Base-by-base conservation (phyloP, 257 asterid genomes). In the Solanum piurae region DNA sequence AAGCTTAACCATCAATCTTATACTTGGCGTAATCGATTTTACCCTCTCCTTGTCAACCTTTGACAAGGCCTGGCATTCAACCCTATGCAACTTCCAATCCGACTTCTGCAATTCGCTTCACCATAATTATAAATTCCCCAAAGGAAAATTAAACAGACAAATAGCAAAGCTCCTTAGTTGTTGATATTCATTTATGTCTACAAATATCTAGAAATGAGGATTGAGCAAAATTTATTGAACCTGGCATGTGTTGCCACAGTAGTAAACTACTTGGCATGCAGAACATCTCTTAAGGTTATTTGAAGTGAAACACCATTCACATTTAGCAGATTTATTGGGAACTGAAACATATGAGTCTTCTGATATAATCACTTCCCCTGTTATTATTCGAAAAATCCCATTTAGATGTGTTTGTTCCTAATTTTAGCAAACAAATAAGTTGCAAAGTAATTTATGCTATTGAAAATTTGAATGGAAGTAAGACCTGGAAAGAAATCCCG, bases 191-290 rank as follows among this genome's bases (percentile, higher is more conserved):
- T 71, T 69, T 71, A 71, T 71, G n/a, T 29, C 10, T 13, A 13
- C 23, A 29, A 31, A 21, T 5, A 55, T 25, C 7, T 5, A 42
- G 7, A 69, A 71, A 49, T 12, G 60, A 40, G 23, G 1, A 40
- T 38, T 76, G 23, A 40, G 36, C 12, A 38, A 77, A 12, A 77
- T 44, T 25, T 14, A 13, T 77, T 40, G 37, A 55, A 69, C 99
- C 99, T 97, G 99, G 89, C 99, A 97, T 21, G 88, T 77, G 87
- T 92, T 90, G 91, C 96, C 91, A 84, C 99, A 97, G 89, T 97
- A 97, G 90, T 88, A 94, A 87, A 93, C 98, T 84, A 95, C 92
- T 83, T 92, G 97, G 55, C 99, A 97, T 89, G 94, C 94, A 20
- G 99, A 95, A 91, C 99, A 97, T 90, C 91, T 95, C 95, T 93